Evolutionary conservation across 139 green algal species (phyloP), one percentile per base, ranked within the genome.

Genomic region (Trebouxia sp.): DNA sequence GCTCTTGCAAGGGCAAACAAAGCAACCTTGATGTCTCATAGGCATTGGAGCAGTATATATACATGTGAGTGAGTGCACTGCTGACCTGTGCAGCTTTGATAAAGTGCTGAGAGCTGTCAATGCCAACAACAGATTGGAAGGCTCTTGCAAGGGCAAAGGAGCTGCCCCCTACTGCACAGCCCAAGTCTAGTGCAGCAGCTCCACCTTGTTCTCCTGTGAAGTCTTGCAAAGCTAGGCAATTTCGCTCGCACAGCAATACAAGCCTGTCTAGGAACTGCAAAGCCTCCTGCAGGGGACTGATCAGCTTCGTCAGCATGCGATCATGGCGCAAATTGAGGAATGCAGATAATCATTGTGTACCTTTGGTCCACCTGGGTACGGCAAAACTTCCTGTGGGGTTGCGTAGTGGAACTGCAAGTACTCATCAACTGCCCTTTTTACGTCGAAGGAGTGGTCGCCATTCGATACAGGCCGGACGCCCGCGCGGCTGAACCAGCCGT

Each of bases 91-190:
- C 86, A 14, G 86, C 82, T 39, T 85, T 74, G 41, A 90, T 70
- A 62, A 84, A 90, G 56, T 83, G 47, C 24, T 82, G 76, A 26
- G 82, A 86, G 78, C 51, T 83, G 82, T 97, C 93, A 24, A 96
- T 86, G 50, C 89, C 92, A n/a, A 94, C 39, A 6, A 94, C 93
- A 47, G 90, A 55, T 3, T 80, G 47, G 82, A 94, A 95, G 0
- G 58, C 41, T 14, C 83, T 56, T 0, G 90, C 83, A 43, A 96
- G 85, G 79, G 91, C 90, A 82, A 96, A 96, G 0, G 84, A 81
- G 9, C 76, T 85, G 12, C 88, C 84, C 17, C 93, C 93, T 11
- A 95, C 90, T 7, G 86, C 84, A 65, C 93, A 97, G 26, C 93
- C 93, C 26, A 97, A 62, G 83, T 97, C 93, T 58, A 97, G 76